Conservation (phyloP, 129 eudicot genomes). For the Flaveria robusta region DNA sequence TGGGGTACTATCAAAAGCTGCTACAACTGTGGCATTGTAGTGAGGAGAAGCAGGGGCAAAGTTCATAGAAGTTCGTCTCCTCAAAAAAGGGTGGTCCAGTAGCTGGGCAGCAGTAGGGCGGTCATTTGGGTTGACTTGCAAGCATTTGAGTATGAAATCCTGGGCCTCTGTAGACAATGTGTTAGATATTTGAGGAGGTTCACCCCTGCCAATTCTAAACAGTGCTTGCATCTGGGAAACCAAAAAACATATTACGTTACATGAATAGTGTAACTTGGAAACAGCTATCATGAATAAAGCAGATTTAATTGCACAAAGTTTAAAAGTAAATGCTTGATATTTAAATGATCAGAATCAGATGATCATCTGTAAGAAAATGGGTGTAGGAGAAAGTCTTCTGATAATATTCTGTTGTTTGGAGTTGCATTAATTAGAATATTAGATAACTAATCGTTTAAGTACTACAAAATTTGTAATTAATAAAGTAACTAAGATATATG, state of each 20-base stretch:
- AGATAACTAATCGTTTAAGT: neutral
- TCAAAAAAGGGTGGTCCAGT: slow-evolving; percentile 70
- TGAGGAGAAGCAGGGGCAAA: slow-evolving; percentile 43
- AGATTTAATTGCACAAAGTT: neutral
- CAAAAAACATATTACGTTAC: slow-evolving; percentile 8
- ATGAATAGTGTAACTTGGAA: slow-evolving; percentile 5
- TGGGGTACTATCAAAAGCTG: neutral
- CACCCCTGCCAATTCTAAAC: slow-evolving; percentile 73
- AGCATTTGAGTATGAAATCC: slow-evolving; percentile 67
- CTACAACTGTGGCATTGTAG: slow-evolving; percentile 26
- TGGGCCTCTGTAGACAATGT: slow-evolving; percentile 67
- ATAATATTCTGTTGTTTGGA: neutral
- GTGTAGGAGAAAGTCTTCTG: neutral
- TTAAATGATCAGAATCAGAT: neutral
- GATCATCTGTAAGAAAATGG: neutral
- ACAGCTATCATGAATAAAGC: slow-evolving; percentile 4
- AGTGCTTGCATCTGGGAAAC: slow-evolving; percentile 69
- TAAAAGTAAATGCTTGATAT: neutral
- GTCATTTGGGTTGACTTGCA: slow-evolving; percentile 61
- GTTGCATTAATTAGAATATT: too few species aligned
- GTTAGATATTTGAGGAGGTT: slow-evolving; percentile 62
- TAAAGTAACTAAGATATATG: neutral
- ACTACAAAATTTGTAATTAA: neutral
- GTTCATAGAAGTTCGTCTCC: slow-evolving; percentile 41
- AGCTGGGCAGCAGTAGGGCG: slow-evolving; percentile 80